Conservation (phyloP, 768 basidiomycete species). For the Chalciporus sphaerocephalus region DNA sequence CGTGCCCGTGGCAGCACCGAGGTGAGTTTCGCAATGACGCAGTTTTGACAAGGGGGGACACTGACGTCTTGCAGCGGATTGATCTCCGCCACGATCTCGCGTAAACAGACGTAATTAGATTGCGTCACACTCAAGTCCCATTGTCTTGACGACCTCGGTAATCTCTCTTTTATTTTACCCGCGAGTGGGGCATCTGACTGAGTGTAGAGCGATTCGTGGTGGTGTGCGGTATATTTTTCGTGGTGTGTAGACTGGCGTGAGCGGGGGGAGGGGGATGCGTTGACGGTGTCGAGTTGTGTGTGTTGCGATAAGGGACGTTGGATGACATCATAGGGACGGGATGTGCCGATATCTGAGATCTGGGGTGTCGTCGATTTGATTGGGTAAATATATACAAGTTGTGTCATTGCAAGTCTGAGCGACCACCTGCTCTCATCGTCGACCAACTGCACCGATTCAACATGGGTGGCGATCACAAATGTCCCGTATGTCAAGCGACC, state of each 20-base stretch:
- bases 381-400: constrained; percentile 37
- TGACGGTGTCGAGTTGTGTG: too few species aligned
- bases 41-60: constrained; percentile 6
- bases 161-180: not conserved
- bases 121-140: constrained; percentile 25
- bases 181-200: not conserved
- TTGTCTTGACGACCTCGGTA: constrained; percentile 32
- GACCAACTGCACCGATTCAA: constrained; percentile 9
- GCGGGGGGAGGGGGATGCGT: not conserved
- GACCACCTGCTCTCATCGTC: constrained; percentile 17
- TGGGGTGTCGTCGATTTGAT: constrained; percentile 26
- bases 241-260: not conserved
- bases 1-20: constrained; percentile 79
- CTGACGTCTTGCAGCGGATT: constrained; percentile 45
- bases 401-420: constrained; percentile 31
- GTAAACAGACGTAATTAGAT: constrained; percentile 34
- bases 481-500: constrained; percentile 81
- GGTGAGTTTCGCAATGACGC: constrained; percentile 47
- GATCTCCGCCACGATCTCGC: constrained; percentile 56
- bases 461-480: constrained; percentile 84
- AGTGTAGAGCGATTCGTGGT: not conserved
- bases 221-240: not conserved
- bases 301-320: constrained; percentile 6
- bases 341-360: constrained; percentile 33
- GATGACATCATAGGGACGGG: constrained; percentile 31